Evolutionary conservation across 2,329 filamentous ascomycete species (phyloP).

Genomic region (Pseudocercospora crystallina): DNA sequence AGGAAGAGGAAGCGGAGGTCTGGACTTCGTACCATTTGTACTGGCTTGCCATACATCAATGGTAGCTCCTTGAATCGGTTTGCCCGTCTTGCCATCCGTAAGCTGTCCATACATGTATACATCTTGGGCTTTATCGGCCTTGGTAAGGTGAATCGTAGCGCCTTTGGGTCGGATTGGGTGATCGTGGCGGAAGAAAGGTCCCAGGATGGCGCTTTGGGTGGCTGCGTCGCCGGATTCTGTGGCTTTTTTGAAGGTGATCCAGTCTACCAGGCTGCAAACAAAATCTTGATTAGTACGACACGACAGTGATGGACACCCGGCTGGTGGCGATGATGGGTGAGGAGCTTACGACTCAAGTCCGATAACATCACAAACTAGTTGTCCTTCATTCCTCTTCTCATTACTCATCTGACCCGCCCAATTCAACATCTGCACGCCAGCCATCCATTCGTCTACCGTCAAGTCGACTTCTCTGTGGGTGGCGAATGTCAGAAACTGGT

Average conservation of each 20-base stretch:
- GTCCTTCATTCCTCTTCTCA: conserved; percentile 62
- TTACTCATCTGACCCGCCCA: conserved; percentile 63
- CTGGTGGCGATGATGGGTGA: neutral
- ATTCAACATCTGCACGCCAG: conserved; percentile 58
- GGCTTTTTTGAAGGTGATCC: conserved; percentile 71
- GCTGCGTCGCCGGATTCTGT: conserved; percentile 51
- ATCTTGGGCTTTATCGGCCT: conserved; percentile 53
- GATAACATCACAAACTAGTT: conserved; percentile 59
- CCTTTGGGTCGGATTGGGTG: conserved; percentile 71
- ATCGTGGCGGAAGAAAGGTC: conserved; percentile 78
- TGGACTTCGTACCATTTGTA: conserved; percentile 54
- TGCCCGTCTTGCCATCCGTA: conserved; percentile 58
- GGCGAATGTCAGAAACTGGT: conserved; percentile 51
- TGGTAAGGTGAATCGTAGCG: conserved; percentile 59
- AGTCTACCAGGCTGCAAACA: conserved; percentile 60
- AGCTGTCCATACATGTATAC: conserved; percentile 66
- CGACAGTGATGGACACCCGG: too few relatives aligned
- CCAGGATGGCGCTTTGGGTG: conserved; percentile 77
- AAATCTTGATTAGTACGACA: too few relatives aligned
- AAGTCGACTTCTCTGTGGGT: conserved; percentile 54
- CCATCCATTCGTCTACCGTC: conserved; percentile 60
- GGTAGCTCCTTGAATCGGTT: conserved; percentile 63
- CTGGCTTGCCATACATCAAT: conserved; percentile 80
- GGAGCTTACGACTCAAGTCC: conserved; percentile 50
- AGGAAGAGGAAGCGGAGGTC: neutral